Evolutionary conservation across 495 filamentous ascomycete genomes (phyloP), one percentile per base, ranked within the genome.

Genomic region (Penicillium steckii): DNA sequence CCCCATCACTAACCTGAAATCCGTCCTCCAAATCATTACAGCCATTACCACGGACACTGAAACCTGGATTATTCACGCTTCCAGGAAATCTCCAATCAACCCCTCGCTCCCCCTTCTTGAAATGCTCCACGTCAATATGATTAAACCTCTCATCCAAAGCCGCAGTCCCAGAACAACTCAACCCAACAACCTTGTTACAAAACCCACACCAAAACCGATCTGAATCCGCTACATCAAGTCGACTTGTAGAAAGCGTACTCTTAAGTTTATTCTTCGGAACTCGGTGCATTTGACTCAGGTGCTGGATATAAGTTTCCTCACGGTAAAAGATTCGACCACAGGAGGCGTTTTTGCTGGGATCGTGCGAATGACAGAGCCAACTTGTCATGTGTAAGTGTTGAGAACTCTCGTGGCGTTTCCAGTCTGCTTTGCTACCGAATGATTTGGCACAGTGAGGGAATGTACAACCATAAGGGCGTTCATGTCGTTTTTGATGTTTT

Each of bases 371-470:
- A 67, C 93, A 97, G n/a, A 84, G 82, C 85, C 89, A 97, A 48
- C 81, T 78, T 53, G 91, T 85, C 2, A 82, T 60, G 56, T 87
- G 82, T 55, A 83, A 86, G 62, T 97, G 93, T 64, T 95, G 91
- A 22, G 84, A 87, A 56, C 85, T 90, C 58, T 97, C 93, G 64
- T 97, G 93, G 7, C 94, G 85, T 68, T 96, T 97, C 94, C 93
- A 97, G 70, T 97, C 93, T 38, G 90, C 90, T 64, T 96, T 96
- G 73, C 88, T 91, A 29, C 94, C 93, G 57, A 97, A 96, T 3
- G 69, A 79, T 56, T 90, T 94, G 42, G 74, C 71, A 62, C 94
- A 97, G 17, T 72, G 72, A 8, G 76, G 65, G 42, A 84, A 90
- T 7, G 93, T 97, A 70, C 93, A 97, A 37, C 86, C 89, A 60